Evolutionary conservation across 352 stramenopile species (phyloP), one percentile per base, ranked within the genome.

Genomic region (Ophiocytium majus): DNA sequence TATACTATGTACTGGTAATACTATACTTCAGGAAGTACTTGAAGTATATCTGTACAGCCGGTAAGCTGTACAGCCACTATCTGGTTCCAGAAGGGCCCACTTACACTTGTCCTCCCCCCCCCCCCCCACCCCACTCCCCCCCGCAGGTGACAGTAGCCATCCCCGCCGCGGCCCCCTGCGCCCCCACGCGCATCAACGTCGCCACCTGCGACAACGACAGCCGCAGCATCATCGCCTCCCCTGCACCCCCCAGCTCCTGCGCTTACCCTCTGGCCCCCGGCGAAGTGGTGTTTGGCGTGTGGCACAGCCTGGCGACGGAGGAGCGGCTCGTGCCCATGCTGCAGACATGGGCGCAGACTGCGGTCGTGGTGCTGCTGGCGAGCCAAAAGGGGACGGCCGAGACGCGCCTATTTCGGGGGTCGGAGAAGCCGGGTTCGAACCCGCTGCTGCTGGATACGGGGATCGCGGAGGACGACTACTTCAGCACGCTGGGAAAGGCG

Each of bases 401-500:
- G 0, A 0, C 31, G 49, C 17, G 10, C 32, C 35, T 78, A 14
- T 78, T 78, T 17, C 32, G 14, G 5, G 66, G 66, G 35, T 14
- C 5, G 5, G 32, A 78, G 5, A 10, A 5, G 5, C 32, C 66
- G 17, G 66, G 66, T 5, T 78, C 66, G 5, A 78, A 43, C 35
- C 66, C 66, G 5, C 35, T 78, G 66, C 35, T 78, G 66, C 66
- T 78, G 83, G 84, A 88, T 82, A 88, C 84, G 32, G 84, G 84
- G 43, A 37, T 88, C 23, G 79, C 81, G 28, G 79, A 88, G 66
- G 84, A 88, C 63, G 84, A 88, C 63, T 88, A 88, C 81, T 88
- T 88, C 80, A 88, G 84, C 76, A 88, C 84, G 71, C 84, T 88
- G 33, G 84, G 84, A 23, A 88, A 88, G 57, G 84, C 84, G 33